These are phyloP conservation scores for Trametes hirsuta DNA, from an alignment of 1,284 basidiomycete genomes.

Conservation along the genomic window DNA sequence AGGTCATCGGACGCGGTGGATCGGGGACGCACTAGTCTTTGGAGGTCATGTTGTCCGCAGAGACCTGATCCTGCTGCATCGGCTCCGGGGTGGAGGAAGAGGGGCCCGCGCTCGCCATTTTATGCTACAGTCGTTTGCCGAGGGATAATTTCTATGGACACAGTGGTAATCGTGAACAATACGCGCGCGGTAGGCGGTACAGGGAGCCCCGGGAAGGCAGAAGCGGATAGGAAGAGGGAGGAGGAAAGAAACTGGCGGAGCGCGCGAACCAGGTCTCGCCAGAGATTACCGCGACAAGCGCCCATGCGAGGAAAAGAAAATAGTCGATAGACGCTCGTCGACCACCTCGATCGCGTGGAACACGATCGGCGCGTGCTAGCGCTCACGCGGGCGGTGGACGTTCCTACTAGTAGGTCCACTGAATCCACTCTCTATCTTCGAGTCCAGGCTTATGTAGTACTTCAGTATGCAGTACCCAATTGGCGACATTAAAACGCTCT, in stretches of 20 bases:
- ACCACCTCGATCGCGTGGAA: conserved; percentile 3
- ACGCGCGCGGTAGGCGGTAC: conserved; percentile 2
- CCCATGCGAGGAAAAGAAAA: conserved; percentile 6
- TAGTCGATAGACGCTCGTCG: conserved; percentile 2
- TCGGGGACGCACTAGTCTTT: conserved; percentile 75
- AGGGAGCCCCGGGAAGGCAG: neutral
- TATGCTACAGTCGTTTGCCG: conserved; percentile 23
- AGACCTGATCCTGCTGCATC: conserved; percentile 31
- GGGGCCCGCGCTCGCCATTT: conserved; percentile 48
- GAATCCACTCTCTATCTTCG: too few species aligned
- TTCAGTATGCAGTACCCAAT: too few species aligned
- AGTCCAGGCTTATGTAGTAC: too few species aligned
- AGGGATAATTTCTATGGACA: neutral
- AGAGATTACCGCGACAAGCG: conserved; percentile 13
- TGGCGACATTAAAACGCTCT: too few species aligned
- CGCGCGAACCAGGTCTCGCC: neutral
- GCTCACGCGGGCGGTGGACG: too few species aligned
- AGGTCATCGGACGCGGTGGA: conserved; percentile 13
- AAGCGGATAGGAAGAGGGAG: neutral
- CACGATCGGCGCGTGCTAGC: neutral
- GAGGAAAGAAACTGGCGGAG: neutral
- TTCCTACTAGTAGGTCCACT: too few species aligned
- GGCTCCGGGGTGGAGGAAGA: conserved; percentile 42
- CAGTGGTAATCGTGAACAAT: neutral
- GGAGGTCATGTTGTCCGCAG: conserved; percentile 63